Evolutionary conservation across 2,329 filamentous ascomycete genomes (phyloP), one percentile per base, ranked within the genome.

Genomic region (Colletotrichum caudatum): DNA sequence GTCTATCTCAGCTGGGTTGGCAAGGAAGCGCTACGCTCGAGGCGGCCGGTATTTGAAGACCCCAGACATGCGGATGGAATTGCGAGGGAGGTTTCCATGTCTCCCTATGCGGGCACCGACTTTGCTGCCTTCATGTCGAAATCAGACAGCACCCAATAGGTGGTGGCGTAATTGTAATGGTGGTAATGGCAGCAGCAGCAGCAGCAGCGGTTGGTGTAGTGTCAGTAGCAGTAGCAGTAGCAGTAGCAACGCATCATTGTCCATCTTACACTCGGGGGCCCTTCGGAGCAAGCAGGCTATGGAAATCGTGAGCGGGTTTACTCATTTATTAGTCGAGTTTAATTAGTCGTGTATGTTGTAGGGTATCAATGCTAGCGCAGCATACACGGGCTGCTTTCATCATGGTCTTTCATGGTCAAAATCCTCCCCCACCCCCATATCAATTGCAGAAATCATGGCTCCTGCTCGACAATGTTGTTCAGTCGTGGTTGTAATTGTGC

Each of bases 401-500:
- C 54, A 23, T 33, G 26, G 60, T 37, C 48, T 58, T 51, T 57
- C 4, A 37, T 48, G 39, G 23, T 71, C 59, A 64, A 64, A 23
- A 51, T 26, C 37, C 29, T 6, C 46, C 9, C 46, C n/a, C 8
- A 1, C 29, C 18, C 20, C 4, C 46, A 35, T 41, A 16, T 9
- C n/a, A 48, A 20, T 23, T 20, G 8, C 46, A 48, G 9, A 29
- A 35, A 48, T 76, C 66, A 83, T 54, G 82, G 81, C 66, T 84
- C 82, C 54, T 84, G 82, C 64, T 83, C 78, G 18, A 77, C 76
- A 53, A 84, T 83, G 48, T 78, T 80, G 53, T 83, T 79, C 44
- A 84, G 74, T 26, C 82, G 76, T 6, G 81, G 80, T 60, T 83
- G 79, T 37, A 87, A 74, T 57, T 84, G 82, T 46, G 81, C 78